phyloP scores from a whole-genome alignment of 768 basidiomycete genomes.

The Chalciporus piperatus region DNA sequence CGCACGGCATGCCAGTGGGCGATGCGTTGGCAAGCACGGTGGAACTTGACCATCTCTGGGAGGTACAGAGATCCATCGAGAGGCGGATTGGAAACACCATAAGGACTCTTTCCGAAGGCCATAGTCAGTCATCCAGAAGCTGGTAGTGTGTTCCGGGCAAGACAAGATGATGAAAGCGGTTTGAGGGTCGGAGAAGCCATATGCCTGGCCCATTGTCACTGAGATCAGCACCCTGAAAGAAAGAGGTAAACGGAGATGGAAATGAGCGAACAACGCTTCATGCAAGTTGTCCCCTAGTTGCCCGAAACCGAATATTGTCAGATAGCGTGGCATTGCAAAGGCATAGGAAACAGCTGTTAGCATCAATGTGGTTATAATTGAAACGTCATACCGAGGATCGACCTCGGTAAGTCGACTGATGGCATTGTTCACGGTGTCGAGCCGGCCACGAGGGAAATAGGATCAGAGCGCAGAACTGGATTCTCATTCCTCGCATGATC shows the following conservation, averaged over 20 bases:
- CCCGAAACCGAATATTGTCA: neutral
- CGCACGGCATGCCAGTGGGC: conserved; percentile 28
- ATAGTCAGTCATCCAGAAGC: neutral
- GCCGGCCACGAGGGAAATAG: no score
- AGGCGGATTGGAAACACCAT: conserved; percentile 19
- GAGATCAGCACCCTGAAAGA: neutral
- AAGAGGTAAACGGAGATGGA: neutral
- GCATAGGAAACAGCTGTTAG: neutral
- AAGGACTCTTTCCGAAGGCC: neutral
- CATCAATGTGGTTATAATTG: neutral
- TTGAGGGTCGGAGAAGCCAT: neutral
- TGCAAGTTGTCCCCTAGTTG: neutral
- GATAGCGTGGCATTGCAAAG: neutral
- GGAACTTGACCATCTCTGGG: conserved; percentile 27
- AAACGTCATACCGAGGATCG: neutral
- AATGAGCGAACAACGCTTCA: neutral
- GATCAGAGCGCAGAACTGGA: no score
- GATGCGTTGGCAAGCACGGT: conserved; percentile 42
- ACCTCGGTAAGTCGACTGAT: neutral
- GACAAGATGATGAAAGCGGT: no score
- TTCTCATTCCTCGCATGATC: no score
- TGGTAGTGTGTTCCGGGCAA: neutral
- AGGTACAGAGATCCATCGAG: conserved; percentile 32
- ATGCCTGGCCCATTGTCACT: neutral
- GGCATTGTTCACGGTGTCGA: no score